Conservation (phyloP, 1,284 basidiomycete species). For the Coniferiporia sulphurascens region DNA sequence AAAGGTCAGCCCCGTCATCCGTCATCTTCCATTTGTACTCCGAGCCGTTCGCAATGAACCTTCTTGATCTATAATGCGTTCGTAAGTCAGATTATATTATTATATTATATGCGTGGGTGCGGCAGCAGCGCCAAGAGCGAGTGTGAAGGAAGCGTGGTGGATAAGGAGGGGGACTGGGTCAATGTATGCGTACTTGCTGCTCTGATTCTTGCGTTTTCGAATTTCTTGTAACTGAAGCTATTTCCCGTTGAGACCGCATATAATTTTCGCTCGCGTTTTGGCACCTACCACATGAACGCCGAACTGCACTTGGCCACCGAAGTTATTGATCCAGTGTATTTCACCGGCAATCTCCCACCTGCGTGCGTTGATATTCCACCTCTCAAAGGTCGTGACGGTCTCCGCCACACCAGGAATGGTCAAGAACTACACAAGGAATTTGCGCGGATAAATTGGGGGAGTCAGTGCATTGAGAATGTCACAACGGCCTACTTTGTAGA, state of each 20-base stretch:
- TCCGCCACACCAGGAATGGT: conserved; percentile 40
- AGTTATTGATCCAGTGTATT: conserved; percentile 45
- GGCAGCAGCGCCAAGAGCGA: background rate
- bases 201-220: conserved; percentile 43
- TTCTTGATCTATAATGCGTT: conserved; percentile 38
- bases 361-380: conserved; percentile 38
- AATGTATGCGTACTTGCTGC: conserved; percentile 32
- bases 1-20: conserved; percentile 41
- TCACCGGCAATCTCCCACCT: conserved; percentile 47
- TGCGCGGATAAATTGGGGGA: background rate
- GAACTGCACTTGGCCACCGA: conserved; percentile 43
- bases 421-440: conserved; percentile 40
- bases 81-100: background rate
- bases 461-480: background rate
- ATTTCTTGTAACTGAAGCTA: conserved; percentile 46
- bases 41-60: conserved; percentile 44
- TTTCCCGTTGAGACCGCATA: background rate
- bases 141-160: background rate
- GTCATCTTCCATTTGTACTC: conserved; percentile 59
- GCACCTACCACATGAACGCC: conserved; percentile 42
- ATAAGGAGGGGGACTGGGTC: background rate
- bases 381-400: conserved; percentile 45
- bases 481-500: conserved; percentile 41
- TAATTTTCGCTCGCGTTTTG: background rate
- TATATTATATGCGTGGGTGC: background rate